A percentile compares a stretch with the other conserved stretches of the same genome.
phyloP scores from a whole-genome alignment of 2,329 filamentous ascomycete species.

The Neofusicoccum kwambonambiense region DNA sequence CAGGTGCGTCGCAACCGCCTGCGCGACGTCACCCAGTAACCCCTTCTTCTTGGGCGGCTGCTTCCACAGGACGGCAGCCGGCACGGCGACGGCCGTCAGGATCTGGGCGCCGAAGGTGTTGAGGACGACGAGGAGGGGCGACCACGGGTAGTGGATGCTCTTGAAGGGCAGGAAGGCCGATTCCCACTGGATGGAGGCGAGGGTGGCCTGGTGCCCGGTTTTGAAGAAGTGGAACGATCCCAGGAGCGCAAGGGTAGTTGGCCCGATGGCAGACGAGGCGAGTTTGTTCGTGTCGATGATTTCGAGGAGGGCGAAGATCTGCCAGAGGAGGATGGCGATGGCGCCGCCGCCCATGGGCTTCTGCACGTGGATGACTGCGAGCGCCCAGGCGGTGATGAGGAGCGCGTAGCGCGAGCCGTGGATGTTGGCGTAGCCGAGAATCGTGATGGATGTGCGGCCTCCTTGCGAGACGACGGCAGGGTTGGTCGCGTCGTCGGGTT shows the following conservation, averaged over 20 bases:
- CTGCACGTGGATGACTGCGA: constrained; percentile 75
- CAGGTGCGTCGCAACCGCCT: constrained; percentile 71
- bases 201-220: constrained; percentile 88
- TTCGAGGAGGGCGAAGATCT: constrained; percentile 74
- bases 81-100: constrained; percentile 74
- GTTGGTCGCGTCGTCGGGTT: constrained; percentile 27
- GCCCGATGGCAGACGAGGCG: constrained; percentile 68
- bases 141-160: constrained; percentile 84
- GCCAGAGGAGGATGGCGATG: constrained; percentile 79
- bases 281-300: constrained; percentile 60
- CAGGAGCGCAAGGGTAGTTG: constrained; percentile 79
- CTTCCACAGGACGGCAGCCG: constrained; percentile 86
- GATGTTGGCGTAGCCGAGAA: constrained; percentile 90
- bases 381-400: constrained; percentile 73
- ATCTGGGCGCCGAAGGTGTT: constrained; percentile 93
- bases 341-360: constrained; percentile 94
- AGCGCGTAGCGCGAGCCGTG: constrained; percentile 88
- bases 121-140: constrained; percentile 73
- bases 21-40: constrained; percentile 67
- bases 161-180: constrained; percentile 86
- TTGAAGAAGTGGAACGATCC: constrained; percentile 97
- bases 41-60: constrained; percentile 66
- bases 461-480: constrained; percentile 28
- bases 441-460: constrained; percentile 57
- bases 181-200: constrained; percentile 93